Base-by-base conservation (phyloP, 495 filamentous ascomycete genomes). In the Penicillium egyptiacum region DNA sequence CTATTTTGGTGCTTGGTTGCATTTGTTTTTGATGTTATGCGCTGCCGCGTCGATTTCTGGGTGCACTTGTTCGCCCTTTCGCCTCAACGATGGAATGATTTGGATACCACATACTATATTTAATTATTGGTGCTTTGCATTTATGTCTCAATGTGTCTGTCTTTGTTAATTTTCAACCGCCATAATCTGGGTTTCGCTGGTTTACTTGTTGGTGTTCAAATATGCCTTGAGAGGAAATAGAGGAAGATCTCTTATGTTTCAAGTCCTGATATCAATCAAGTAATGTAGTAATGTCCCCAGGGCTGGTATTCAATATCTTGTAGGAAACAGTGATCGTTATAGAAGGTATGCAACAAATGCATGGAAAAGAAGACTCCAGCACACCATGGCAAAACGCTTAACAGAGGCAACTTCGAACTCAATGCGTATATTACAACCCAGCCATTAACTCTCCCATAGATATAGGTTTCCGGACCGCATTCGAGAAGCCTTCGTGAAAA, bases 401-500 rank as follows among this genome's bases (percentile, higher is more conserved):
- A 58, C 46, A 45, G 10, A 25, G 12, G 11, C 25, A 46, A 35
- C 28, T 10, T n/a, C 2, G 16, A 39, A 39, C 35, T 8, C 35
- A n/a, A 55, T 55, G 22, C 28, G 30, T 47, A 39, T 16, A 56
- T 69, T 59, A 79, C 37, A 79, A 41, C 8, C 71, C 75, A 28
- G 66, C 67, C 79, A 98, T 74, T 60, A 98, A 78, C 69, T 98
- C 94, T 57, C 85, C 84, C 73, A 98, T 69, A 39, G 88, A 88
- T 57, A 98, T 83, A 4, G 92, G 91, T 70, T 97, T 98, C 68
- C 90, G 83, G 42, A 98, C 94, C 10, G 94, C 94, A 76, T 98
- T 98, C 61, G 90, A 94, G 68, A 90, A 87, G n/a, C 94, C 94
- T 73, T 98, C 94, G 65, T 97, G 88, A 69, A 88, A 98, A 58